Base-by-base conservation (phyloP, 129 eudicot genomes). In the Tagetes erecta region DNA sequence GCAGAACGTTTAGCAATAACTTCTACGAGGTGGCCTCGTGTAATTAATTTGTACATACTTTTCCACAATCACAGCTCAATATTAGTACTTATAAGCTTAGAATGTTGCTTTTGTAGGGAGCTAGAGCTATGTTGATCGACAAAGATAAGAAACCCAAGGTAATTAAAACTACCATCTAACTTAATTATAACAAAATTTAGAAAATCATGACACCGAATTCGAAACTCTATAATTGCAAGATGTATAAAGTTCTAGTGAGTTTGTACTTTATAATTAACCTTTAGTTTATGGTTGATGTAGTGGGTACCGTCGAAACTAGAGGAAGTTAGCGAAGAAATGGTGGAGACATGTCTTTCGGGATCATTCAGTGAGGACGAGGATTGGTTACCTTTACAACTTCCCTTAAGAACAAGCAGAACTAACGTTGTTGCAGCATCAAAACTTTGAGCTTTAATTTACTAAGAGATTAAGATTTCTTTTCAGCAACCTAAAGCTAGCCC, bases 61-160 rank as follows among this genome's bases (percentile, higher is more conserved):
- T 35, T 2, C 1, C 4, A 65, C 27, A 64, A 75, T 45, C 55
- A 75, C 5, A 7, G 38, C 14, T 51, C n/a, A 1, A 63, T 41
- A 41, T 78, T 46, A 14, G 31, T 68, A 41, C 11, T 58, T 50
- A 27, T 8, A 41, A 4, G 42, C 75, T 74, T 11, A 36, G 2
- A 58, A 7, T 68, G 13, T 8, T 60, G 3, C 20, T 74, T 40
- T 8, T 60, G 71, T 46, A 82, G 86, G 86, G 86, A 35, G 39
- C 75, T 12, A 82, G 82, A 76, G 82, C 85, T 34, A 71, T 81
- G 67, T 13, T 81, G 67, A 71, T 81, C 14, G 82, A 81, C 53
- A 81, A 81, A 76, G 82, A 81, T 58, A 81, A 57, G 51, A 81
- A 46, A 65, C 85, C 85, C 41, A 66, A 76, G 81, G 85, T 81